phyloP scores from a whole-genome alignment of 1,139 yeast genomes.

The Pneumocystis carinii region DNA sequence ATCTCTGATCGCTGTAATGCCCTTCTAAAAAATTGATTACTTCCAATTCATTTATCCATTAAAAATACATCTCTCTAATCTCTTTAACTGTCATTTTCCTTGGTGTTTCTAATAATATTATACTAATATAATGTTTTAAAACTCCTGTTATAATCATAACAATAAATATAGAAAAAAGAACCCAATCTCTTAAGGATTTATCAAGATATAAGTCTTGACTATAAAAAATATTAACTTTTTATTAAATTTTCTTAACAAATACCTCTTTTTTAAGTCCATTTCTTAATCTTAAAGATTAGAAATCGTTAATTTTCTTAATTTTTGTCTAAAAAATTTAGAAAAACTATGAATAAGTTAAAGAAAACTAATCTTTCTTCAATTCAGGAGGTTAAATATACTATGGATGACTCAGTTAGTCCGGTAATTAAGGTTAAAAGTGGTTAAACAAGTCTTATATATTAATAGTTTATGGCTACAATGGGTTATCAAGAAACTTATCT shows the following conservation, averaged over 20 bases:
- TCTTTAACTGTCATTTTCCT: slow-evolving; percentile 39
- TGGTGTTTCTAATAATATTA: slow-evolving; percentile 43
- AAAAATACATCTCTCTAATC: slow-evolving; percentile 39
- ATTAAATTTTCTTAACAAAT: neutral
- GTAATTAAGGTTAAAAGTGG: slow-evolving; percentile 13
- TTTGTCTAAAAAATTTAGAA: neutral
- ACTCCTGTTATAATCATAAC: slow-evolving; percentile 90
- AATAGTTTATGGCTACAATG: slow-evolving; percentile 34
- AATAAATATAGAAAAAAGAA: slow-evolving; percentile 68
- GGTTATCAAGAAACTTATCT: slow-evolving; percentile 51
- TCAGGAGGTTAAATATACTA: slow-evolving; percentile 22
- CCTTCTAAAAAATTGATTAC: slow-evolving; percentile 20
- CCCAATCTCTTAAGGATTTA: slow-evolving; percentile 59
- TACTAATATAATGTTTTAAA: slow-evolving; percentile 53
- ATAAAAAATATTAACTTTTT: slow-evolving; percentile 2
- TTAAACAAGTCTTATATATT: neutral
- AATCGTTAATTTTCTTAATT: no score
- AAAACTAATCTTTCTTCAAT: slow-evolving; percentile 15
- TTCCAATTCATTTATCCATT: slow-evolving; percentile 20
- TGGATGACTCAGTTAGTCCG: slow-evolving; percentile 24
- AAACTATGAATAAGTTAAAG: neutral
- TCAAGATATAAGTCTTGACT: slow-evolving; percentile 2
- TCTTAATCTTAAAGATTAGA: neutral
- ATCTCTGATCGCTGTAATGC: slow-evolving; percentile 39
- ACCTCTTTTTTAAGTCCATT: neutral